Percentiles rank a stretch among this genome's conserved stretches.
These are phyloP conservation scores for Bipolaris sorokiniana DNA, from an alignment of 2,329 filamentous ascomycete genomes.

Conservation along the genomic window DNA sequence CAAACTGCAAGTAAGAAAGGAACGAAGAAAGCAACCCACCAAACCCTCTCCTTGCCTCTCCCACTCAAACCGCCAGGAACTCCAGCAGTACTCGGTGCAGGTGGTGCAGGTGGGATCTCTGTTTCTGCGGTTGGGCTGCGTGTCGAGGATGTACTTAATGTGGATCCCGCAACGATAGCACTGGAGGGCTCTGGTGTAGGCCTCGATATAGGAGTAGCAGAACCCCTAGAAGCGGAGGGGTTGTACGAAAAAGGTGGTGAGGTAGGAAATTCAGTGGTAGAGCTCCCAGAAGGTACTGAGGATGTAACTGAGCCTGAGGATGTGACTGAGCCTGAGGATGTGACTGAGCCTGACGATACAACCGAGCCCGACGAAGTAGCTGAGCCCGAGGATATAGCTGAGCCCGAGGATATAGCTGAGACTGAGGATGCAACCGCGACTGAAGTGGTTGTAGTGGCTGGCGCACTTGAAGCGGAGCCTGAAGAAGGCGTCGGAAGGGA, in stretches of 20 bases:
- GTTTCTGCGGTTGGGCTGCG: slow-evolving; percentile 22
- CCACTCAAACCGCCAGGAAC: slow-evolving; percentile 11
- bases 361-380: not conserved
- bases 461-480: not conserved
- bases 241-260: slow-evolving; percentile 11
- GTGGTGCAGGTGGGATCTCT: slow-evolving; percentile 38
- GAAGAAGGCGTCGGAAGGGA: not conserved
- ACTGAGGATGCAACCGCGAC: not conserved
- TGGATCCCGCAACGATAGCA: slow-evolving; percentile 14
- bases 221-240: slow-evolving; percentile 12
- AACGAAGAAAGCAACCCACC: slow-evolving; percentile 41
- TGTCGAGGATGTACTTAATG: slow-evolving; percentile 20
- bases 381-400: not conserved
- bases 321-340: not conserved
- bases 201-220: slow-evolving; percentile 11
- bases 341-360: not conserved
- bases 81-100: slow-evolving; percentile 35
- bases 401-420: not conserved
- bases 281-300: not conserved
- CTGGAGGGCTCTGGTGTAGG: slow-evolving; percentile 11
- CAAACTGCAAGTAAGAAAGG: slow-evolving; percentile 18
- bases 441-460: not conserved
- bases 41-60: slow-evolving; percentile 33
- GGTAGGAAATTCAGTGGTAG: not conserved
- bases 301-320: not conserved